Evolutionary conservation across 1,284 basidiomycete genomes (phyloP).

Genomic region (Exobasidium cylindrosporum): DNA sequence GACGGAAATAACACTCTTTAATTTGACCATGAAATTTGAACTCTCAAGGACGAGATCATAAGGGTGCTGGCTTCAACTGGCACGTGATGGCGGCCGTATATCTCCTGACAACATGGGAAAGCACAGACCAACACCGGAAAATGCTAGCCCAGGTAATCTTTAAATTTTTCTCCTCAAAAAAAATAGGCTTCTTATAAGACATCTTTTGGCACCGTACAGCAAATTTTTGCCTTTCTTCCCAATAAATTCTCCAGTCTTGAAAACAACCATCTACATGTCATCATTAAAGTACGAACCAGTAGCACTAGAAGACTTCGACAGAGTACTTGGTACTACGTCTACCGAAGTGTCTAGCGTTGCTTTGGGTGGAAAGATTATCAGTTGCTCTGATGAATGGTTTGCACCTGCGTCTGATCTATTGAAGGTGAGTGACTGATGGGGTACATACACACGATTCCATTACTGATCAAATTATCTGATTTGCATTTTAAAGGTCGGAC

Average conservation of each 20-base stretch:
- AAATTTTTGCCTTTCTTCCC: too few species aligned
- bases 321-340: constrained; percentile 32
- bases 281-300: constrained; percentile 1
- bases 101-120: too few species aligned
- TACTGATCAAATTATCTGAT: neutral
- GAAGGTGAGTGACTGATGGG: constrained; percentile 54
- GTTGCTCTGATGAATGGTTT: constrained; percentile 93
- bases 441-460: neutral
- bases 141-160: neutral
- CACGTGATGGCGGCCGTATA: too few species aligned
- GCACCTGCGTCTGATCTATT: constrained; percentile 80
- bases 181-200: neutral
- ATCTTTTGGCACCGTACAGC: too few species aligned
- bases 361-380: constrained; percentile 72
- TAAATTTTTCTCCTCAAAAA: neutral
- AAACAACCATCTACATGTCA: too few species aligned
- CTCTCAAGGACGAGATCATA: too few species aligned
- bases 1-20: too few species aligned
- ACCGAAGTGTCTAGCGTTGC: constrained; percentile 81
- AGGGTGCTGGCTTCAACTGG: too few species aligned
- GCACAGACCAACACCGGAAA: neutral
- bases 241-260: too few species aligned
- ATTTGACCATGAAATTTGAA: too few species aligned
- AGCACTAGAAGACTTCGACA: constrained; percentile 10
- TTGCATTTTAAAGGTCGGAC: constrained; percentile 20